Evolutionary conservation across 345 rosid species (phyloP).

Genomic region (Angophora floribunda): DNA sequence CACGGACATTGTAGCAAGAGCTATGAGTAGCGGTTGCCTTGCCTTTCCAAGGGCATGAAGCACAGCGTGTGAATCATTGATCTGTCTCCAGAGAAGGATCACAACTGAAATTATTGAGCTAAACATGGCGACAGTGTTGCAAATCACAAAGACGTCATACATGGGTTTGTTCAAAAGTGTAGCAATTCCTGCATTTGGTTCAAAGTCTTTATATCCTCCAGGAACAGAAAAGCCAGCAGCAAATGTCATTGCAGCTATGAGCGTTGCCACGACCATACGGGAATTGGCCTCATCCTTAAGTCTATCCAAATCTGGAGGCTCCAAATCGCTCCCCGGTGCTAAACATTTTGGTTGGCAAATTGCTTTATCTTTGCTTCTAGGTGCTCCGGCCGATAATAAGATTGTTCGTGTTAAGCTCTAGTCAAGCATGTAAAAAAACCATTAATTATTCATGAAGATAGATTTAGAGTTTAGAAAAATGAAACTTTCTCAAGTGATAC

Average conservation of each 20-base stretch:
- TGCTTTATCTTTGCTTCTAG: background rate
- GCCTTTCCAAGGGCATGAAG: background rate
- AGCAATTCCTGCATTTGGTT: background rate
- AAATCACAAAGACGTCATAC: background rate
- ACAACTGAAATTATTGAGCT: background rate
- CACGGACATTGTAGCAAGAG: background rate
- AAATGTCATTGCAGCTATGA: background rate
- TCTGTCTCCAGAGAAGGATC: background rate
- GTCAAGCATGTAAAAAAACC: background rate
- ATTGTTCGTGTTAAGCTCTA: background rate
- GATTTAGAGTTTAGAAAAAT: background rate
- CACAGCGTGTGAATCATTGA: background rate
- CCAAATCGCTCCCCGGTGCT: background rate
- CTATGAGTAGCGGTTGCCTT: background rate
- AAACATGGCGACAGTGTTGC: background rate
- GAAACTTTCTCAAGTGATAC: background rate
- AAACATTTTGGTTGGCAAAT: background rate
- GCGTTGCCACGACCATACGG: background rate
- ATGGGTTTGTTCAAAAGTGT: background rate
- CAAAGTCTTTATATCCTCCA: background rate
- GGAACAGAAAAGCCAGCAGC: background rate
- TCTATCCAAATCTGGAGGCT: background rate
- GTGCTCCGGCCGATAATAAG: background rate
- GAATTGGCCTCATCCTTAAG: background rate
- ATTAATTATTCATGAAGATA: background rate